Evolutionary conservation across 176 grass and related monocot genomes (phyloP), one percentile per base, ranked within the genome.

Genomic region (Bromus sterilis): DNA sequence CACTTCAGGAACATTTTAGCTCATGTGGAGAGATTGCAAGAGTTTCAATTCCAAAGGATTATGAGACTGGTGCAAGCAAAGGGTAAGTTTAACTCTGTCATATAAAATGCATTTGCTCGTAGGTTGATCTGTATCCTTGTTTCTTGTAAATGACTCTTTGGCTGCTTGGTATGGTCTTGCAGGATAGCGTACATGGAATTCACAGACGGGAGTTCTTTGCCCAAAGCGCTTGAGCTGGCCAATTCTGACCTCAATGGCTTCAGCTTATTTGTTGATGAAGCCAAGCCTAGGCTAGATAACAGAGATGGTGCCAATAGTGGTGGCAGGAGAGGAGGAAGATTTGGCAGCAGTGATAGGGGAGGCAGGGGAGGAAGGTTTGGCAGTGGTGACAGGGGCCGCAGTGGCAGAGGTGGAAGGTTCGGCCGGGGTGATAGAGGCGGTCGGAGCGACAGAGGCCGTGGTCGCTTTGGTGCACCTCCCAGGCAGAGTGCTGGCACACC

Each of bases 161-260:
- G 3, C 35, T 81, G 33, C 24, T 85, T 66, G 32, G 9, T 65
- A 60, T 9, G 28, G 7, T 71, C 43, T 1, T 82, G 73, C 75
- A 97, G 94, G 78, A 86, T 93, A 56, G 94, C 94, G 2, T 97
- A 89, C 78, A 67, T 97, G 77, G 89, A 88, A 56, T 97, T 97
- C 28, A 83, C 44, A 1, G 86, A 97, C 15, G 34, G 55, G 6
- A 49, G 80, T 66, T 81, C 86, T 41, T 85, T 93, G 80, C 21
- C 49, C 2, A 87, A 93, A 74, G 91, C 94, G 5, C 53, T 75
- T 7, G 84, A 97, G 21, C 75, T 97, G 58, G 89, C 66, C 69
- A 84, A 83, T 40, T 85, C 86, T 56, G 84, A 97, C 7, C 86
- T 97, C 31, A 74, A 57, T 36, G 93, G 85, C 12, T 87, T 69